These are phyloP conservation scores for Ceratocystis papillata DNA, from an alignment of 2,329 filamentous ascomycete genomes.

Conservation along the genomic window DNA sequence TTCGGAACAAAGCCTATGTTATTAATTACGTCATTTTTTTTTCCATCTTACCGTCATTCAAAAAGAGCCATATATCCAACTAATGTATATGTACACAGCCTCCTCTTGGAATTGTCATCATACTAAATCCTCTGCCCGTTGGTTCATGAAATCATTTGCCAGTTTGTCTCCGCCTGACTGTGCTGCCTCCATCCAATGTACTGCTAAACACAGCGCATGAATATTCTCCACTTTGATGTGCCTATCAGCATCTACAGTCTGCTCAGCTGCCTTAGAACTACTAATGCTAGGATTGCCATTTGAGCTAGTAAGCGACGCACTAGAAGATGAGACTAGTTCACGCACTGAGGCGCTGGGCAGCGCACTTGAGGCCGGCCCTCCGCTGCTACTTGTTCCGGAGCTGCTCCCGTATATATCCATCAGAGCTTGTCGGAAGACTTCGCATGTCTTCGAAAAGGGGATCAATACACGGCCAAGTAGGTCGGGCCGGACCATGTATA, in stretches of 20 bases:
- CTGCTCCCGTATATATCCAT: slow-evolving; percentile 55
- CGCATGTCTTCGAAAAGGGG: slow-evolving; percentile 70
- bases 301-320: neutral
- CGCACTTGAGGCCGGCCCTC: slow-evolving; percentile 15
- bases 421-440: slow-evolving; percentile 82
- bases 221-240: slow-evolving; percentile 44
- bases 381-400: neutral
- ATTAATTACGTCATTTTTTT: too few species aligned
- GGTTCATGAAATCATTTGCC: slow-evolving; percentile 69
- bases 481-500: slow-evolving; percentile 87
- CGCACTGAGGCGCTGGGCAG: neutral
- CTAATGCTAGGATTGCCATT: neutral
- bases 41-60: too few species aligned
- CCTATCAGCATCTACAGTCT: neutral
- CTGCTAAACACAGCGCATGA: slow-evolving; percentile 80
- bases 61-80: neutral
- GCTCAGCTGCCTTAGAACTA: neutral
- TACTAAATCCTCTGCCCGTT: slow-evolving; percentile 35
- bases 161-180: slow-evolving; percentile 77
- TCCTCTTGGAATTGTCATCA: neutral
- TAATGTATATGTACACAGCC: neutral
- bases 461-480: slow-evolving; percentile 68
- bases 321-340: neutral
- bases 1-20: too few species aligned
- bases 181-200: slow-evolving; percentile 94